Base-by-base conservation (phyloP, 306 rosid species). In the Senna siamea region DNA sequence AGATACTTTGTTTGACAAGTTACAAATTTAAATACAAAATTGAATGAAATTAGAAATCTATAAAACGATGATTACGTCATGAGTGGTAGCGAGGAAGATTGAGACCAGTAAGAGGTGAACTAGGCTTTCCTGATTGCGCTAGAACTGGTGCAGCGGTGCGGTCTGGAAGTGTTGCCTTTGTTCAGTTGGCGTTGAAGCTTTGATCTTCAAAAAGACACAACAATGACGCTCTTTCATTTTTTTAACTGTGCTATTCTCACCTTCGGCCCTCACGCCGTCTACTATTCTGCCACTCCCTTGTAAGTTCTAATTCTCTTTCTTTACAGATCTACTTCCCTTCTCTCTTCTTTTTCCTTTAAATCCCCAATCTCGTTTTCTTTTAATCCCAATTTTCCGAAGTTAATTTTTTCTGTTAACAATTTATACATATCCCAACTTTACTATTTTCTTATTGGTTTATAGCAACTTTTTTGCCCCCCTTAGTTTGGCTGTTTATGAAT, bases 221-320 rank as follows among this genome's bases (percentile, higher is more conserved):
- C 26, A 53, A 95, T 95, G 99, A 95, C 98, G 72, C 87, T 95
- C 72, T 95, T 95, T 77, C 98, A 95, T 71, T 95, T 95, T 88
- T 95, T 95, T 70, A 95, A 95, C 89, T 95, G 99, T 5, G 99
- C 99, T 14, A 90, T 95, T 78, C 97, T 95, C 68, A 92, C 99
- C 15, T 95, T 95, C 86, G 99, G 98, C 55, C 99, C 99, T 34
- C 99, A 95, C 87, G 99, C 93, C 78, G 97, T 95, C 62, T 92
- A 92, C 90, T 95, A 88, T 76, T 92, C 99, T 19, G 99, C 98
- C 70, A 95, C 99, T 0, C 98, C 99, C 22, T 78, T 95, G 98
- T 95, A 82, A 44, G n/a, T n/a, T n/a, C n/a, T n/a, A n/a, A n/a
- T n/a, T n/a, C n/a, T 10, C n/a, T 40, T 3, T 5, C 52, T 3